These are phyloP conservation scores for Blastocystis sp. DNA, from an alignment of 352 stramenopile species.

Conservation along the genomic window DNA sequence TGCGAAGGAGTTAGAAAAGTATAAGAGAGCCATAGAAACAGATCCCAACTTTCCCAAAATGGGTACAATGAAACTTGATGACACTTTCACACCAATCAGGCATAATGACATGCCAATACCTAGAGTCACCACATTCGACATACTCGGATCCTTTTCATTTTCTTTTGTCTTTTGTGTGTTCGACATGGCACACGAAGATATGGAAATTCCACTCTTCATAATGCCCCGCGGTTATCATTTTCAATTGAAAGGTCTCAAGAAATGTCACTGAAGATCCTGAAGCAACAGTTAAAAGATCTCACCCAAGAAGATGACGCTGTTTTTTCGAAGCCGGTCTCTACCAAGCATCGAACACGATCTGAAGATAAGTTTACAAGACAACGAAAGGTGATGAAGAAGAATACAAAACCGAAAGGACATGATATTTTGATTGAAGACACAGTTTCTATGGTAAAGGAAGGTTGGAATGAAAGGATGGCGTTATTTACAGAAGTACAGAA, in stretches of 20 bases:
- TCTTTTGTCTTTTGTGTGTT: neutral
- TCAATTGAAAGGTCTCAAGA: neutral
- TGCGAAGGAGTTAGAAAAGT: constrained; percentile 55
- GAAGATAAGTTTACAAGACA: constrained; percentile 21
- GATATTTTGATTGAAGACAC: neutral
- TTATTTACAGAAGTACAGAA: constrained; percentile 20
- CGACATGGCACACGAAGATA: constrained; percentile 1
- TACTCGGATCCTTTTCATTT: constrained; percentile 15
- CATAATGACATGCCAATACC: constrained; percentile 54
- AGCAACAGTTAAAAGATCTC: constrained; percentile 50
- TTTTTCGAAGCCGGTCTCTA: neutral
- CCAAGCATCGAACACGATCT: neutral
- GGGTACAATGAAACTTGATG: constrained; percentile 55
- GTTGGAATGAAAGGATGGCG: neutral
- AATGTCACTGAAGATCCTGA: constrained; percentile 52
- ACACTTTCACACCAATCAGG: constrained; percentile 52
- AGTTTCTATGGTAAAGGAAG: constrained; percentile 16
- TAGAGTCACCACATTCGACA: constrained; percentile 51
- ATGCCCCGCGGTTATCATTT: neutral
- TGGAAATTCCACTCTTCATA: neutral
- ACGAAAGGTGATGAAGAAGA: constrained; percentile 61
- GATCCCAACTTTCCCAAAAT: constrained; percentile 55
- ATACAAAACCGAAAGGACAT: neutral
- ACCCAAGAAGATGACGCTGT: neutral
- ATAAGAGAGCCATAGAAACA: constrained; percentile 38